Base-by-base conservation (phyloP, 2,329 filamentous ascomycete species). In the Fusarium multiceps region DNA sequence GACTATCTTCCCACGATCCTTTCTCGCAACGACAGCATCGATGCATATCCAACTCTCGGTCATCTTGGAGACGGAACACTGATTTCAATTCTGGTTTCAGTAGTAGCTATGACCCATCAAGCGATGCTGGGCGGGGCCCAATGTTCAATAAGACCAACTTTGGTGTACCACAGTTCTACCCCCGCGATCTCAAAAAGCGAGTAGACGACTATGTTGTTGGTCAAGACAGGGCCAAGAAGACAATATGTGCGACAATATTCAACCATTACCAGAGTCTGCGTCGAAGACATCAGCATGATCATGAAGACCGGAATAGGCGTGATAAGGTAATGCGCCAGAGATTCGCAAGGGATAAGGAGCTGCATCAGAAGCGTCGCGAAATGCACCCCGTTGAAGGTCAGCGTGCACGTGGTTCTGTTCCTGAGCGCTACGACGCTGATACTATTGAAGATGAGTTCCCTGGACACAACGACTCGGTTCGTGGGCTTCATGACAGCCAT, bases 171-270 rank as follows among this genome's bases (percentile, higher is more conserved):
- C 83, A 87, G 54, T 89, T 90, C 77, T 91, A 90, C 57, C 89
- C 89, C 4, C 84, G 87, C 61, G 86, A 89, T 73, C 85, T 99
- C 74, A 98, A 98, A 84, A 90, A 93, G 76, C 92, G 96, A 75
- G 89, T 98, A 32, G 96, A 99, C 78, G 92, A 96, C 77, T 99
- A 97, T 78, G 95, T 99, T 3, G 95, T 99, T 6, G 96, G 95
- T 42, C 96, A 99, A 80, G 93, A 98, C 72, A 89, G 93, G 63
- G 94, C 96, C 18, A 96, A 99, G 85, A 97, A 97, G 80, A 93
- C 94, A 16, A 89, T 98, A 69, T 96, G 93, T 69, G 91, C 95
- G 6, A 94, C 95, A 9, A 92, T 99, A 28, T 98, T 97, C 83
- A 98, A 98, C 77, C 96, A 99, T 78, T 98, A 98, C 78, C 93